Base-by-base conservation (phyloP, 768 basidiomycete species). In the Imleria badia region DNA sequence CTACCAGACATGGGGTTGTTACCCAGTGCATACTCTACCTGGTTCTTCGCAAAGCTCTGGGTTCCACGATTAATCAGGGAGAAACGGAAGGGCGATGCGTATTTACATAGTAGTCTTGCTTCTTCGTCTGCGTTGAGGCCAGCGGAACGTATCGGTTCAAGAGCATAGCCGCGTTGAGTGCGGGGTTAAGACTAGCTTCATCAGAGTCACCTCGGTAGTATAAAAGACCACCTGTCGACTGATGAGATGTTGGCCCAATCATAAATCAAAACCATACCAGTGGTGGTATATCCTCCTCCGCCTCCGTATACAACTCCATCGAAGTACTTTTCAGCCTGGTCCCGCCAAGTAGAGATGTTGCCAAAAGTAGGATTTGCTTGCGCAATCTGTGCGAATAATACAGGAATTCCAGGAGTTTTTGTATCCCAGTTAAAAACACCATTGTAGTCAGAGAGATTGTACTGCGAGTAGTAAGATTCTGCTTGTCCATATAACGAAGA, bases 351-450 rank as follows among this genome's bases (percentile, higher is more conserved):
- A 2, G 82, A 76, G 15, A 84, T 68, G 56, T 90, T 86, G 14
- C 79, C 80, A 14, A 89, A 69, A 33, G 66, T 64, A 3, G 82
- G 77, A 51, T 82, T 77, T 3, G 82, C 78, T 47, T 83, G 76
- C 2, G 84, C 81, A 26, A 91, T 76, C 62, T 96, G 91, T 1
- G 87, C 79, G 55, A 87, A 89, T 8, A 96, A 72, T 19, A 95
- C 81, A 39, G 83, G 80, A 0, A 92, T 64, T 3, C 86, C 94
- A 2, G 91, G 87, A 1, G 81, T 82, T 68, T 91, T 89, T 4
- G 83, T 81, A 66, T 94, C 94, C 94, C 94, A 98, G 67, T 94
- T 94, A 72, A 94, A 89, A 6, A 88, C 84, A 3, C 75, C 71
- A 42, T 84, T 72, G 33, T 78, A 73, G 1, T 76, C 75, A 3